A percentile compares a stretch with the other conserved stretches of the same genome.
phyloP scores from a whole-genome alignment of 306 rosid species.

The Ochetophila trinervis region DNA sequence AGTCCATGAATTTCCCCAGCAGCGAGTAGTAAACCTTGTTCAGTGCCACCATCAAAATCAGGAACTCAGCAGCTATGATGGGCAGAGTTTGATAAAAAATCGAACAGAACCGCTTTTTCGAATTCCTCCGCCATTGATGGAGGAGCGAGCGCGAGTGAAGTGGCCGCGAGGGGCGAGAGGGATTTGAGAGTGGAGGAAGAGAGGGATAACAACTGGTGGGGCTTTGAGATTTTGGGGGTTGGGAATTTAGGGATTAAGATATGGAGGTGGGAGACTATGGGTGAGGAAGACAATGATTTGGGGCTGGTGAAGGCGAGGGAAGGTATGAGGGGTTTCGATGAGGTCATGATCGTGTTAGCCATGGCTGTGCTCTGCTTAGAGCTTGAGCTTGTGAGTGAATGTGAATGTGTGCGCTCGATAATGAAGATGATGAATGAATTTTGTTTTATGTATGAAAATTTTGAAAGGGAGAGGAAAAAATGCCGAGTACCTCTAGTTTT shows the following conservation, averaged over 20 bases:
- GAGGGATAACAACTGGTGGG: constrained; percentile 29
- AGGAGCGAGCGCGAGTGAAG: constrained; percentile 50
- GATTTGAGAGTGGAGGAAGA: constrained; percentile 47
- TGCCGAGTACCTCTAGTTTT: too few relatives aligned
- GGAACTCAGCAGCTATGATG: constrained; percentile 61
- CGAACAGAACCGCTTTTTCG: constrained; percentile 88
- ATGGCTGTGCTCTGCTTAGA: constrained; percentile 27
- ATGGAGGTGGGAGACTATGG: constrained; percentile 45
- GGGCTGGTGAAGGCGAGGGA: constrained; percentile 29
- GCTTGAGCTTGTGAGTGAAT: neutral
- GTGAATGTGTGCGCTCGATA: too few relatives aligned
- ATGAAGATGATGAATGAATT: too few relatives aligned
- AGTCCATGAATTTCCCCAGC: constrained; percentile 85
- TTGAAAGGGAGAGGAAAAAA: too few relatives aligned
- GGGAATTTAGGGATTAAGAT: constrained; percentile 42
- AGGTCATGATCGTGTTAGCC: constrained; percentile 85
- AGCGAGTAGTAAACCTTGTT: constrained; percentile 83
- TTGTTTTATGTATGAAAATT: too few relatives aligned
- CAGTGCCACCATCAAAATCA: constrained; percentile 73
- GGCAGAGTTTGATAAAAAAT: constrained; percentile 89
- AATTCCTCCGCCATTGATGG: constrained; percentile 62
- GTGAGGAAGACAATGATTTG: constrained; percentile 21
- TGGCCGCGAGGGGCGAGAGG: constrained; percentile 49
- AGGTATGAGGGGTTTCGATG: constrained; percentile 49
- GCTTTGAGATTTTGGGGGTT: constrained; percentile 33